Conservation (phyloP, 345 rosid species). For the Lepidium sativum region DNA sequence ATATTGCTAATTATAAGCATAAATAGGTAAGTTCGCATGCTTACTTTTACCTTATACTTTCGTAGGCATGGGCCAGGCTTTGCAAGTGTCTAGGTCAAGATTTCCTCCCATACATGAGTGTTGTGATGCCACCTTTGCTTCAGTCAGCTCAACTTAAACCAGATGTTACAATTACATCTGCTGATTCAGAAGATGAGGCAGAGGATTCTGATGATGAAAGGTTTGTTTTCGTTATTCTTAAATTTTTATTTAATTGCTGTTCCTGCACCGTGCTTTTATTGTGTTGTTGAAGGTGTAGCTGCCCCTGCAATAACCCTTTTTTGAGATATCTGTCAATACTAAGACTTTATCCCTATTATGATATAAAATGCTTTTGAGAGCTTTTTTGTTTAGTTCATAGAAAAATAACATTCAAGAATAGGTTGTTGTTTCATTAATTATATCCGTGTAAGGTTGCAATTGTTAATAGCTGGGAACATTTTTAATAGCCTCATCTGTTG, state of each 20-base stretch:
- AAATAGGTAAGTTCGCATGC: not conserved
- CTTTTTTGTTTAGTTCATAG: not conserved
- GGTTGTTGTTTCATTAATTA: not conserved
- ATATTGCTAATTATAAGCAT: not conserved
- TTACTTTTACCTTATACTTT: slow-evolving; percentile 5
- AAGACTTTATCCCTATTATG: no score
- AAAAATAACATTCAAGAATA: not conserved
- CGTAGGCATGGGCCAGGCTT: slow-evolving; percentile 98
- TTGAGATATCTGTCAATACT: not conserved
- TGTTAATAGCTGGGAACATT: not conserved
- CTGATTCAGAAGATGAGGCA: slow-evolving; percentile 90
- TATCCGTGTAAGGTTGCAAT: not conserved
- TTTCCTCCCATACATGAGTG: slow-evolving; percentile 94
- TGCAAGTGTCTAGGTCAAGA: slow-evolving; percentile 99
- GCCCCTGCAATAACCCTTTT: not conserved
- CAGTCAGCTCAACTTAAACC: slow-evolving; percentile 99
- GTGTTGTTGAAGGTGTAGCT: not conserved
- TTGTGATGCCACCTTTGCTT: slow-evolving; percentile 98
- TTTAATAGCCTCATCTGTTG: not conserved
- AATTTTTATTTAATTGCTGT: not conserved
- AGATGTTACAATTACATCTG: slow-evolving; percentile 95
- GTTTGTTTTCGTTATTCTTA: slow-evolving; percentile 43
- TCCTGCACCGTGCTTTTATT: not conserved
- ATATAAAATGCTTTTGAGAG: not conserved
- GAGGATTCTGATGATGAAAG: slow-evolving; percentile 97